Evolutionary conservation across 495 filamentous ascomycete genomes (phyloP).

Genomic region (Penicillium flavigenum): DNA sequence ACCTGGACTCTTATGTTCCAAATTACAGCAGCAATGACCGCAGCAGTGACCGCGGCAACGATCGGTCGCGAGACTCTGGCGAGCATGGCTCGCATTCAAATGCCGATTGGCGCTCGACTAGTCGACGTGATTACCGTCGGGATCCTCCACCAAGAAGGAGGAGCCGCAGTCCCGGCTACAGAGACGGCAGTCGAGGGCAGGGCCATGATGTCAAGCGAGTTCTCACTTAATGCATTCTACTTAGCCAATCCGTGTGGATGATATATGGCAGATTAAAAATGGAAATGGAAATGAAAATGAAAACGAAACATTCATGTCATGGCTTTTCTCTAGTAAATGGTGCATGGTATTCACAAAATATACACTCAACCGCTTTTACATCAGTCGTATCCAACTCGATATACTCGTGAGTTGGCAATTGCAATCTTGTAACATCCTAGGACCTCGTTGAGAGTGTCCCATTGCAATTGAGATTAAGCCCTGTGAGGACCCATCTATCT

Average conservation of each 20-base stretch:
- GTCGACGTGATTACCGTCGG: conserved; percentile 34
- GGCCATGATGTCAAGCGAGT: neutral
- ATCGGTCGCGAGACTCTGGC: conserved; percentile 29
- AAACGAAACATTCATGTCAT: conserved; percentile 17
- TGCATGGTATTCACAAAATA: conserved; percentile 4
- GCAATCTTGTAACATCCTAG: neutral
- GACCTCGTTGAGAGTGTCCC: conserved; percentile 28
- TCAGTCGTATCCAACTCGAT: conserved; percentile 5
- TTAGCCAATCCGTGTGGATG: neutral
- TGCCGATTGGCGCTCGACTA: conserved; percentile 24
- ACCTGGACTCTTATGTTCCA: conserved; percentile 44
- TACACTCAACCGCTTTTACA: conserved; percentile 5
- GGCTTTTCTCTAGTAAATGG: conserved; percentile 14
- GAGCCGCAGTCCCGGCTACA: conserved; percentile 40
- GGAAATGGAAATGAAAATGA: conserved; percentile 4
- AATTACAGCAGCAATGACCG: conserved; percentile 27
- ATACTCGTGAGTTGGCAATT: conserved; percentile 1
- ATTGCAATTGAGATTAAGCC: conserved; percentile 6
- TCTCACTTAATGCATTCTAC: neutral
- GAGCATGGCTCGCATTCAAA: conserved; percentile 19
- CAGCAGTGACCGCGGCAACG: conserved; percentile 23
- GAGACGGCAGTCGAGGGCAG: conserved; percentile 26
- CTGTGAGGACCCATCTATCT: conserved; percentile 9
- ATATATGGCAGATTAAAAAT: neutral
- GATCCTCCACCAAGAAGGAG: conserved; percentile 36